Evolutionary conservation across 768 basidiomycete genomes (phyloP).

Genomic region (Pulveroboletus ravenelii): DNA sequence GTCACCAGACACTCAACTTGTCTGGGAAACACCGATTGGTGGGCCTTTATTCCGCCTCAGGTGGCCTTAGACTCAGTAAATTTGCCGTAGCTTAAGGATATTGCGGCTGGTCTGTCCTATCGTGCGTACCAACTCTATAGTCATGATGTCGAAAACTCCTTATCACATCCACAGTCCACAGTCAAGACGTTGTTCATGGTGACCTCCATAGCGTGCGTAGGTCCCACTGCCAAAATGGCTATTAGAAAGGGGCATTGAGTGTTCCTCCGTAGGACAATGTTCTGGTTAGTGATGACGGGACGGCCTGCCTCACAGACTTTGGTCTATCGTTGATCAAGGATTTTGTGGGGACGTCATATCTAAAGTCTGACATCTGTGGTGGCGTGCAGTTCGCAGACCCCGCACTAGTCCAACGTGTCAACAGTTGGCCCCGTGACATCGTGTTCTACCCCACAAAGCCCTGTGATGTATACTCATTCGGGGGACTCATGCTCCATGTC

Average conservation of each 20-base stretch:
- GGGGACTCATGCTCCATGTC: slow-evolving; percentile 34
- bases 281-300: slow-evolving; percentile 35
- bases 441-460: slow-evolving; percentile 13
- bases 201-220: slow-evolving; percentile 37
- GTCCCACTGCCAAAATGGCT: neutral
- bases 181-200: slow-evolving; percentile 27
- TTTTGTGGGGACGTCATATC: slow-evolving; percentile 24
- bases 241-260: neutral
- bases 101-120: slow-evolving; percentile 20
- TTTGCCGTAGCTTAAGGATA: slow-evolving; percentile 15
- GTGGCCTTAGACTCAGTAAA: neutral
- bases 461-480: slow-evolving; percentile 30
- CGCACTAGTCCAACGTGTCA: slow-evolving; percentile 14
- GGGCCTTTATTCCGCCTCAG: neutral
- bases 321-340: slow-evolving; percentile 33
- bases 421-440: neutral
- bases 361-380: slow-evolving; percentile 34
- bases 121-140: slow-evolving; percentile 11
- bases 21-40: slow-evolving; percentile 10
- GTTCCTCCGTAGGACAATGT: slow-evolving; percentile 33
- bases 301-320: slow-evolving; percentile 47
- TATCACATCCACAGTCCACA: slow-evolving; percentile 17
- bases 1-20: neutral
- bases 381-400: slow-evolving; percentile 46
- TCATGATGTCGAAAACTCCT: neutral